phyloP scores from a whole-genome alignment of 2,329 filamentous ascomycete species.

The Pseudomassariella vexata region DNA sequence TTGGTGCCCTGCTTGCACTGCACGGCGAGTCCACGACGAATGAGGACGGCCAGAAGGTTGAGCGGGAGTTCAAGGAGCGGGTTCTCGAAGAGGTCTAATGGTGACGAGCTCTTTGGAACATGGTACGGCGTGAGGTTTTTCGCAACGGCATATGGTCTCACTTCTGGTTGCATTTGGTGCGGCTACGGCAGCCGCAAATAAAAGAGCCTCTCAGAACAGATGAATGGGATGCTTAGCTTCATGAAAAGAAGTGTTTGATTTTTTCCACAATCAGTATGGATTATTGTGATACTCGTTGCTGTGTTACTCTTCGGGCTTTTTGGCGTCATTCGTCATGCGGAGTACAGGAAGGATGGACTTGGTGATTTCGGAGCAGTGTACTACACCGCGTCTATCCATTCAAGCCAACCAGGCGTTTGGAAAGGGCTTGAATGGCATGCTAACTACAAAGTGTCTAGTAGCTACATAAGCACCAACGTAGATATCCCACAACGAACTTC shows the following conservation, averaged over 20 bases:
- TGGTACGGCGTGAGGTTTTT: conserved; percentile 41
- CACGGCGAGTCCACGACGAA: conserved; percentile 96
- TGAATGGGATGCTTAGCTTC: conserved; percentile 30
- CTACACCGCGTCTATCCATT: too few relatives aligned
- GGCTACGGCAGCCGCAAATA: conserved; percentile 34
- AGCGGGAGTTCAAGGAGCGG: conserved; percentile 98
- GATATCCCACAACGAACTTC: too few relatives aligned
- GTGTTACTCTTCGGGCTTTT: too few relatives aligned
- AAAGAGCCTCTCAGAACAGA: conserved; percentile 26
- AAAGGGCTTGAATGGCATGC: too few relatives aligned
- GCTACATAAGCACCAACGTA: too few relatives aligned
- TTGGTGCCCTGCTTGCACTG: conserved; percentile 90
- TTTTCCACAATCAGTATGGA: too few relatives aligned
- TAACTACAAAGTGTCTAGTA: too few relatives aligned
- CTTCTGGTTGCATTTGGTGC: conserved; percentile 43
- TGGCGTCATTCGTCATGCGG: too few relatives aligned
- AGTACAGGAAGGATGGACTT: too few relatives aligned
- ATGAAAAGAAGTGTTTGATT: too few relatives aligned
- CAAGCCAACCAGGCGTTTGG: too few relatives aligned
- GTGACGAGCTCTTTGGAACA: conserved; percentile 30
- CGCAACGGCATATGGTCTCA: conserved; percentile 39
- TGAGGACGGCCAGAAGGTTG: conserved; percentile 96
- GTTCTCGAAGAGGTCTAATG: conserved; percentile 90
- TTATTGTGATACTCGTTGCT: conserved; percentile 2
- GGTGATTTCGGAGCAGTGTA: too few relatives aligned